Percentiles rank a stretch among this genome's conserved stretches.
Conservation (phyloP, 192 early-diverging fungal species). For the Mortierella claussenii region DNA sequence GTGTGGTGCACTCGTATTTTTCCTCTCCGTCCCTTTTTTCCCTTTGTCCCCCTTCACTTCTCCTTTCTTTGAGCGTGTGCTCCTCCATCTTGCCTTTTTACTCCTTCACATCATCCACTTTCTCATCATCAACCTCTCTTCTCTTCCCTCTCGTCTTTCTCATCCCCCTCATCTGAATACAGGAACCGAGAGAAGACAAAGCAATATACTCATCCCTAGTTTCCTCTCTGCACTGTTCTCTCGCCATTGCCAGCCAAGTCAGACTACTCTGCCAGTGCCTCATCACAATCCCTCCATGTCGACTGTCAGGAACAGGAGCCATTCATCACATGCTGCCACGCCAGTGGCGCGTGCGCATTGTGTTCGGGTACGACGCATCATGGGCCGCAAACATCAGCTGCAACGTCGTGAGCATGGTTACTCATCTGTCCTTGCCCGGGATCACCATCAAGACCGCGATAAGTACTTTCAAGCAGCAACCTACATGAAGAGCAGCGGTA, state of each 20-base stretch:
- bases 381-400: conserved; percentile 46
- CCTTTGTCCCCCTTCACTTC: neutral
- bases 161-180: too few species aligned
- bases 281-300: conserved; percentile 17
- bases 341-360: conserved; percentile 32
- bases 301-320: conserved; percentile 25
- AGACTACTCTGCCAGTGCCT: too few species aligned
- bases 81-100: neutral
- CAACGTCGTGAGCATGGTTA: conserved; percentile 31
- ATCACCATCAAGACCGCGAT: too few species aligned
- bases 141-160: neutral
- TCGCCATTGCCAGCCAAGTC: too few species aligned
- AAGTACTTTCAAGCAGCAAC: conserved; percentile 25
- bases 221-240: neutral
- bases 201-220: neutral
- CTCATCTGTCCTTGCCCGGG: too few species aligned
- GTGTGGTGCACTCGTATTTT: neutral
- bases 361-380: conserved; percentile 50
- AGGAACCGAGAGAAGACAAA: too few species aligned
- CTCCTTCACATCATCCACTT: neutral
- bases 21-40: neutral
- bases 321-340: conserved; percentile 2
- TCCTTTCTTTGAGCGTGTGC: conserved; percentile 3
- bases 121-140: neutral
- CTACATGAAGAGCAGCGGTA: too few species aligned